These are phyloP conservation scores for Lentinula boryana DNA, from an alignment of 768 basidiomycete species.

Conservation along the genomic window DNA sequence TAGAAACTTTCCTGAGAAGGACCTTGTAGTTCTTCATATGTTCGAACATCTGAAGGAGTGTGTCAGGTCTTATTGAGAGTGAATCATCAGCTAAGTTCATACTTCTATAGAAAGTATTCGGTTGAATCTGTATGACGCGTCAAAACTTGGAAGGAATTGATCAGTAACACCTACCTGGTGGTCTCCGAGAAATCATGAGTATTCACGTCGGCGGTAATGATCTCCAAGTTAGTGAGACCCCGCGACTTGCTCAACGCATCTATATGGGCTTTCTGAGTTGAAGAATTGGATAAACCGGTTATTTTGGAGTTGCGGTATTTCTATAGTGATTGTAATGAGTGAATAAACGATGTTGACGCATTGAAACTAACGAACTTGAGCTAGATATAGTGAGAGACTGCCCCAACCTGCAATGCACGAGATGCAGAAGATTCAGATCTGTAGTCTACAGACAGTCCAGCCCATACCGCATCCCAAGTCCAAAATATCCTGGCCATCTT, in stretches of 20 bases:
- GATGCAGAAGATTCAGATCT: neutral
- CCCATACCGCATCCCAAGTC: conserved; percentile 64
- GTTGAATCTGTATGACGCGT: conserved; percentile 44
- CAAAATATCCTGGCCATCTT: conserved; percentile 55
- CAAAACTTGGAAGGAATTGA: neutral
- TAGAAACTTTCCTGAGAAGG: conserved; percentile 54
- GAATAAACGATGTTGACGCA: neutral
- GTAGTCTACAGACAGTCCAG: neutral
- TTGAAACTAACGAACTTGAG: conserved; percentile 32
- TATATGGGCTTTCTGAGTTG: conserved; percentile 62
- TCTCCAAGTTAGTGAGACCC: conserved; percentile 51
- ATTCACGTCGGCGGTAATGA: conserved; percentile 69
- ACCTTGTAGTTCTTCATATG: conserved; percentile 72
- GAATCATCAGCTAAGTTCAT: neutral
- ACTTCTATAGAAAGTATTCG: conserved; percentile 68
- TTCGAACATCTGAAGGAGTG: conserved; percentile 51
- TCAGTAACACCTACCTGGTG: conserved; percentile 28
- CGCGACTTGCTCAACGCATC: conserved; percentile 41
- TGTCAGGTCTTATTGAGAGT: neutral
- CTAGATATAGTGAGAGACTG: conserved; percentile 61
- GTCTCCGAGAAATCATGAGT: conserved; percentile 47
- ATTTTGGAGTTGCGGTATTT: conserved; percentile 64
- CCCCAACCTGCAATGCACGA: conserved; percentile 48
- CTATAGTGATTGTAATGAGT: conserved; percentile 20
- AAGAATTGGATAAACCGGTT: conserved; percentile 60